Evolutionary conservation across 2,329 filamentous ascomycete genomes (phyloP).

Genomic region (Ciborinia camelliae): DNA sequence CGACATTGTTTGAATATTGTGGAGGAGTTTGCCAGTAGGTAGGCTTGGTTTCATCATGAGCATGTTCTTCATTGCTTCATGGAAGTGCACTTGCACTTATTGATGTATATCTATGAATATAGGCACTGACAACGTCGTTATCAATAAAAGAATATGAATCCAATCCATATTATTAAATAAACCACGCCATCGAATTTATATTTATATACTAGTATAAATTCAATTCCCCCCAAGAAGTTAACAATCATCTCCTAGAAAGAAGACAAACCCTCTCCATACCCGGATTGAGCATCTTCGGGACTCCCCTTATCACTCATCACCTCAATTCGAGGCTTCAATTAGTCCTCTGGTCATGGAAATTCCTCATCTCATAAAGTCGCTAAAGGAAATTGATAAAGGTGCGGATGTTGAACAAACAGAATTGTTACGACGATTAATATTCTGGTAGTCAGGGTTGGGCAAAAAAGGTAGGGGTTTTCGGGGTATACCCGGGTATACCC

Average conservation of each 20-base stretch:
- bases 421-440: not conserved
- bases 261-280: not conserved
- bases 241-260: too few relatives aligned
- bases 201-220: too few relatives aligned
- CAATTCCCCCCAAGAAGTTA: too few relatives aligned
- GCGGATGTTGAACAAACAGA: not conserved
- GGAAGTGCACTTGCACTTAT: too few relatives aligned
- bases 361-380: not conserved
- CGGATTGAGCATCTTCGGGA: not conserved
- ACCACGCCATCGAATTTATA: too few relatives aligned
- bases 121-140: too few relatives aligned
- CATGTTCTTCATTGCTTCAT: too few relatives aligned
- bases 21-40: constrained; percentile 17
- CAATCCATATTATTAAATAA: not conserved
- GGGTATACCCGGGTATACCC: too few relatives aligned
- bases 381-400: not conserved
- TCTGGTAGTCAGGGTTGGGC: too few relatives aligned
- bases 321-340: not conserved
- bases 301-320: not conserved
- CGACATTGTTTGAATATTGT: constrained; percentile 9
- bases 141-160: too few relatives aligned
- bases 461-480: too few relatives aligned
- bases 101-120: not conserved
- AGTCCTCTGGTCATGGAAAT: not conserved
- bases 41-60: too few relatives aligned